Evolutionary conservation across 164 flowering plant species (phyloP), one percentile per base, ranked within the genome.

Genomic region (Pachysandra terminalis): DNA sequence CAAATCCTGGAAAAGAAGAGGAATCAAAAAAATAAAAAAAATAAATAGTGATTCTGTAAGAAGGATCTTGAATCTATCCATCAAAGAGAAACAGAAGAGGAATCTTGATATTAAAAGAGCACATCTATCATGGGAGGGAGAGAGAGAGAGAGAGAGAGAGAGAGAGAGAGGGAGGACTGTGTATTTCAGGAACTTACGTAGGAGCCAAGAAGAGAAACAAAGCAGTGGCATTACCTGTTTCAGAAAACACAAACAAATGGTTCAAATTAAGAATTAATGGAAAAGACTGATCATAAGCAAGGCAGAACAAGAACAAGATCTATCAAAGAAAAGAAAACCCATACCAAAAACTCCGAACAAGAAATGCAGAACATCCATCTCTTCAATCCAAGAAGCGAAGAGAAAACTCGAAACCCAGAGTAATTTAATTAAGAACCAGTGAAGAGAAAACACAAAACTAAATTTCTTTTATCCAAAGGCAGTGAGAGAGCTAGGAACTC

Each of bases 321-420:
- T 37, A 41, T 0, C 3, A 54, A n/a, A 23, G 4, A 10, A 51
- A 23, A 6, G 40, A 71, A 68, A 66, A 75, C 85, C 28, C 74
- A n/a, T n/a, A 87, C 95, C 95, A 21, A 84, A 81, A 74, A 89
- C 68, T 14, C 96, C 96, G 65, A 89, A 85, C 60, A 85, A 19
- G 80, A 86, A 83, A 73, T 86, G 92, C 64, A 70, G 52, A 57
- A 75, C 57, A 41, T 80, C 75, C 88, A 83, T 77, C 45, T 61
- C 51, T 67, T 40, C 19, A 25, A 14, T 55, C 57, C 10, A 16
- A 19, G 25, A 62, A 57, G 28, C 3, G 37, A 32, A 75, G 22
- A 12, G 16, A 26, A n/a, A 21, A 49, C 22, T 17, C 16, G 23
- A 65, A 54, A 61, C 35, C 19, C 23, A 54, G 37, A 3, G 3